Evolutionary conservation across 2,329 filamentous ascomycete species (phyloP), one percentile per base, ranked within the genome.

Genomic region (Colletotrichum godetiae): DNA sequence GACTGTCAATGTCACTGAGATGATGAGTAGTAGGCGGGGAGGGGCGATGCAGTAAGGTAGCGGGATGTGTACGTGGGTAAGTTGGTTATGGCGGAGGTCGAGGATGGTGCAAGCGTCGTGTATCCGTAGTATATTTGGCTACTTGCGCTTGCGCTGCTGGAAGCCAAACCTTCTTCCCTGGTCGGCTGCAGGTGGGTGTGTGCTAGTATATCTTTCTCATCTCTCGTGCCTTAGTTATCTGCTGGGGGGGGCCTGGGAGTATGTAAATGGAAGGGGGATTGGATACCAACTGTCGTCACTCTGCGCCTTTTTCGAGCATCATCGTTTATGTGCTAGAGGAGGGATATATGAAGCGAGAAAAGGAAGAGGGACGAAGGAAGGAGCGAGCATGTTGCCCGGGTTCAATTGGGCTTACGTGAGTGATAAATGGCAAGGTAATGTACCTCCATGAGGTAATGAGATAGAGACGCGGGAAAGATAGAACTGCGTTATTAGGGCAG

Each of bases 131-230:
- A 29, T 29, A 29, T 4, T 29, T 29, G 27, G 27, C 27, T 29
- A 29, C 27, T 29, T 61, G 49, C 55, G 58, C 35, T 68, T 62
- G 64, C 37, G 64, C 49, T 72, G 31, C 59, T 42, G 60, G 42
- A 52, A 53, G n/a, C 27, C 27, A 52, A 55, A 46, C 59, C 53
- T 64, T 72, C 53, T 64, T 72, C n/a, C 19, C 46, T 24, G 60
- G 12, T 49, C 10, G 56, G 69, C 31, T 72, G 69, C 69, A 72
- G 59, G 59, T 35, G 66, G 35, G 67, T 60, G 58, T 46, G 59
- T 42, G 42, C 58, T 63, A 63, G 29, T 13, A 63, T 63, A 27
- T 72, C 42, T 31, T 68, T 31, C 63, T 68, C 58, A 63, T 61
- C 65, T 62, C 57, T 56, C 59, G 57, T 62, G 24, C 57, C 68